These are phyloP conservation scores for Raphanus raphanistrum DNA, from an alignment of 345 rosid species.

Conservation along the genomic window DNA sequence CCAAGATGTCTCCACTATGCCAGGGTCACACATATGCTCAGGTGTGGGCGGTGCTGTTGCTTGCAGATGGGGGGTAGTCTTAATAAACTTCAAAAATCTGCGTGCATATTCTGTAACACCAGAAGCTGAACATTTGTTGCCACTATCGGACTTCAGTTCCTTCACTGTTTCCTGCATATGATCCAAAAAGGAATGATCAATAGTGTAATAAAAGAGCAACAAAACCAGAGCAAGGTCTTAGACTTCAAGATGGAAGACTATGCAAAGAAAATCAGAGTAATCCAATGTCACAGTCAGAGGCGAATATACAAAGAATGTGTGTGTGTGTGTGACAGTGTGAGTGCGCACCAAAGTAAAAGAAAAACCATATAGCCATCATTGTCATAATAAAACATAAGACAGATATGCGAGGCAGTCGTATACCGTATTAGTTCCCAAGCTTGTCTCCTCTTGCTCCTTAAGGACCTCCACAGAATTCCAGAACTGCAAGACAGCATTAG, in stretches of 20 bases:
- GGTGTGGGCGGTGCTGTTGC: conserved; percentile 64
- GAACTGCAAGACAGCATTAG: conserved; percentile 81
- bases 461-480: conserved; percentile 69
- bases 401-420: background rate
- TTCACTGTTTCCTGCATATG: conserved; percentile 50
- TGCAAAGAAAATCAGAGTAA: conserved; percentile 4
- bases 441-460: conserved; percentile 39
- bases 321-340: background rate
- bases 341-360: background rate
- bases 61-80: conserved; percentile 48
- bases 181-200: background rate
- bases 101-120: conserved; percentile 67
- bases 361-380: background rate
- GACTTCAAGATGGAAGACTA: conserved; percentile 8
- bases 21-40: conserved; percentile 58
- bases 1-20: conserved; percentile 58
- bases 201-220: conserved; percentile 12
- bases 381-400: conserved; percentile 6
- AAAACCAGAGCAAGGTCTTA: background rate
- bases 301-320: background rate
- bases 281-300: background rate
- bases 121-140: conserved; percentile 37
- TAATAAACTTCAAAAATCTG: conserved; percentile 60
- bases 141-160: conserved; percentile 38
- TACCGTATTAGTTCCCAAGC: conserved; percentile 32